Evolutionary conservation across 768 basidiomycete species (phyloP).

Genomic region (Baorangia bicolor): DNA sequence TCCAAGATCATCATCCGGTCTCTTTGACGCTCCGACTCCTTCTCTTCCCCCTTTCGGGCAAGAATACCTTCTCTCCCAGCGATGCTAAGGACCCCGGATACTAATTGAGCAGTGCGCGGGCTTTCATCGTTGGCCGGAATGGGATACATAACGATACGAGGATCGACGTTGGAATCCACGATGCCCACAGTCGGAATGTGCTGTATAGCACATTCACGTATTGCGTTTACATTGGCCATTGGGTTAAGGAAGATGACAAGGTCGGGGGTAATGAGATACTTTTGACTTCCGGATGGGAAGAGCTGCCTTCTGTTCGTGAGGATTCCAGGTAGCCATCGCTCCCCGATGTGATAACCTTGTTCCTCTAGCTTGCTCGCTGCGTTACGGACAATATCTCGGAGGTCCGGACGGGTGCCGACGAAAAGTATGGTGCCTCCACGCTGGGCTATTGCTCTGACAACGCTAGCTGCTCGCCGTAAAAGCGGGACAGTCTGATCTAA

Average conservation of each 20-base stretch:
- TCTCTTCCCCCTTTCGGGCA: conserved; percentile 36
- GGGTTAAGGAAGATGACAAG: conserved; percentile 92
- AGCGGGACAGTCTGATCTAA: conserved; percentile 91
- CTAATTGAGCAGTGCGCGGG: conserved; percentile 83
- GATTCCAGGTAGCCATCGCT: conserved; percentile 94
- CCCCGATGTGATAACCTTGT: conserved; percentile 83
- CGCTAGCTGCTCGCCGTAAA: conserved; percentile 84
- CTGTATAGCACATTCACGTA: conserved; percentile 86
- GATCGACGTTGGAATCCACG: conserved; percentile 94
- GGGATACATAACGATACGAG: conserved; percentile 94
- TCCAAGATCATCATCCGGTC: conserved; percentile 29
- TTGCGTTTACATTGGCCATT: conserved; percentile 75
- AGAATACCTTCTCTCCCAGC: conserved; percentile 78
- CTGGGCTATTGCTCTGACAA: conserved; percentile 79
- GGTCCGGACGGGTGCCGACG: conserved; percentile 82
- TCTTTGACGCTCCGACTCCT: conserved; percentile 20
- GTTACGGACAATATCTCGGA: conserved; percentile 69
- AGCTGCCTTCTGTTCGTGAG: conserved; percentile 83
- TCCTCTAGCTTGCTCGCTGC: conserved; percentile 77
- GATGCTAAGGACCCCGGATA: conserved; percentile 86
- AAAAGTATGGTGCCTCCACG: conserved; percentile 86
- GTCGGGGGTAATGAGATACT: conserved; percentile 71
- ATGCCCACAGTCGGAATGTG: conserved; percentile 94
- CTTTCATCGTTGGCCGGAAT: conserved; percentile 99
- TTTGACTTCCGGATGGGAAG: conserved; percentile 58